Evolutionary conservation across 1,284 basidiomycete species (phyloP), one percentile per base, ranked within the genome.

Genomic region (Erythrobasidium hasegawianum): DNA sequence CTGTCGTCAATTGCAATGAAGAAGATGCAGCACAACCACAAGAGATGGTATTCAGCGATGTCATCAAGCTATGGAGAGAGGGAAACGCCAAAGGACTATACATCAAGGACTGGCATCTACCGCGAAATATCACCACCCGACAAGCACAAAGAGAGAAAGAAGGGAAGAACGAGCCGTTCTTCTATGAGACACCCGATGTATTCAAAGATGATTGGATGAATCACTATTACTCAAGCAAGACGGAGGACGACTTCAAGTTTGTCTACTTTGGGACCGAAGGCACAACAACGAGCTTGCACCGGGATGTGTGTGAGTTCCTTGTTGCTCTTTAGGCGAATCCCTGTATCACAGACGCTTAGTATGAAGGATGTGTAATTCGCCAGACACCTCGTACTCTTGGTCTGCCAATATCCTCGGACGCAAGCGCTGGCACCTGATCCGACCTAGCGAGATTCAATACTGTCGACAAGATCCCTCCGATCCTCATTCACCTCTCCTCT

Each of bases 91-190:
- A 70, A 0, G 70, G 69, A 8, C 67, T 81, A 11, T 84, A 84
- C 73, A 78, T 83, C 61, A 83, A 83, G 68, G 83, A 84, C 70
- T 84, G 82, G 82, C 83, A 84, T 73, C 72, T 83, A 0, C 75
- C 81, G 9, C 71, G 74, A n/a, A n/a, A n/a, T n/a, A n/a, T n/a
- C n/a, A n/a, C n/a, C n/a, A n/a, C n/a, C n/a, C n/a, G n/a, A n/a
- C n/a, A n/a, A n/a, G n/a, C n/a, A n/a, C n/a, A n/a, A n/a, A n/a
- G n/a, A n/a, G n/a, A n/a, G 22, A 71, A 72, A 16, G 69, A 68
- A 26, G 62, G 14, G 8, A 50, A 20, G 16, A 38, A n/a, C n/a
- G n/a, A n/a, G n/a, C n/a, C n/a, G n/a, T n/a, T 77, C 39, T 77
- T 83, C 11, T 84, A 84, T 68, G 61, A 58, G 3, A 80, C 81